A percentile compares a stretch with the other conserved stretches of the same genome.
Evolutionary conservation across 441 rosid genomes (phyloP).

Genomic region (Populus trichocarpa): DNA sequence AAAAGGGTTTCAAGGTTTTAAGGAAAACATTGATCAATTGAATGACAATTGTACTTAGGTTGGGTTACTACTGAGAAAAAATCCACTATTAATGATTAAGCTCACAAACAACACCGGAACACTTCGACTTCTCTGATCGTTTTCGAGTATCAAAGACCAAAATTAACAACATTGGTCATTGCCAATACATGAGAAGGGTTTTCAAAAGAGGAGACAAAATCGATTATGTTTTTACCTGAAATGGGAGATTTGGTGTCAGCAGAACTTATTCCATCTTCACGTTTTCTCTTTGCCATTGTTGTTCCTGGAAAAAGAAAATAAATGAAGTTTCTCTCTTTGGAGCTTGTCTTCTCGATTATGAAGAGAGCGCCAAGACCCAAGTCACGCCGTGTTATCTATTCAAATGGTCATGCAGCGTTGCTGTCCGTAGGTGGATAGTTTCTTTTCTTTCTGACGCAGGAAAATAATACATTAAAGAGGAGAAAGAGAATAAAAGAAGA

Average conservation of each 20-base stretch:
- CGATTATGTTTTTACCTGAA: slow-evolving; percentile 9
- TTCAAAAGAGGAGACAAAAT: neutral
- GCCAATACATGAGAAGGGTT: neutral
- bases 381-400: no score
- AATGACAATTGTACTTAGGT: neutral
- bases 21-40: neutral
- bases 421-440: no score
- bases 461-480: no score
- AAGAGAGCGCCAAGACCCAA: no score
- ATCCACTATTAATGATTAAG: neutral
- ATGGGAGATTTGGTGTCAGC: slow-evolving; percentile 11
- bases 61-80: neutral
- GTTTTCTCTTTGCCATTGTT: slow-evolving; percentile 22
- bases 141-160: neutral
- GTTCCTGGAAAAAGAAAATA: no score
- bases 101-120: neutral
- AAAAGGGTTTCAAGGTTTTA: neutral
- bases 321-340: no score
- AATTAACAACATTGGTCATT: neutral
- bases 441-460: no score
- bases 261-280: neutral
- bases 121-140: neutral
- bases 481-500: no score
- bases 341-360: no score
- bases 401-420: no score